Evolutionary conservation across 2,329 filamentous ascomycete genomes (phyloP), one percentile per base, ranked within the genome.

Genomic region (Colletotrichum acutatum): DNA sequence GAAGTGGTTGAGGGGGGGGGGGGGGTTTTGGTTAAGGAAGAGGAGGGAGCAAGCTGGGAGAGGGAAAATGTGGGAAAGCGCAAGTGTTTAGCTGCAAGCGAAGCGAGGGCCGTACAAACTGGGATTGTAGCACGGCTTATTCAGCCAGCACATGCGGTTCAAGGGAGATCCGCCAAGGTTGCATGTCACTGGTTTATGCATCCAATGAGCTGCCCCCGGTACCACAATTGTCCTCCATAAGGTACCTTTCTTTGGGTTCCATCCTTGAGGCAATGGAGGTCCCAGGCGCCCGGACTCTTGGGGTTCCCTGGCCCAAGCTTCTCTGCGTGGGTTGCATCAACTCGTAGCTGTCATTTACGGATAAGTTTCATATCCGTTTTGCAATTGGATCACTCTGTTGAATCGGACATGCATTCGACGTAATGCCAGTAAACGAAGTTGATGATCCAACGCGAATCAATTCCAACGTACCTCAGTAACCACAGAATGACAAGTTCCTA

Each of bases 1-100:
- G 34, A 42, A 42, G 34, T 42, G 34, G 34, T 42, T 16, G 34
- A 16, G 16, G 34, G 34, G 54, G 46, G 57, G 71, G 26, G 46
- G 46, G n/a, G 52, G 3, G n/a, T 68, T 66, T 67, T 34, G 74
- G 73, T 70, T 75, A 75, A 71, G 68, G 72, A 71, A 71, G 62
- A 73, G 56, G 61, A 74, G 66, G 58, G 57, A 63, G 37, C 52
- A 58, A 49, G 46, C n/a, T 22, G 28, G n/a, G 46, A 34, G 42
- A 34, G 46, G 68, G 49, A 53, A 73, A 30, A 71, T 60, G 66
- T 64, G 49, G 66, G 54, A 59, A 68, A 53, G 60, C 60, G 61
- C 61, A 68, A 66, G 66, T 69, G 61, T 69, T 65, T 57, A 58
- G 60, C 60, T 63, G 60, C 60, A 63, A 63, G 60, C 22, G 46